Base-by-base conservation (phyloP, 345 rosid species). In the Populus euphratica region DNA sequence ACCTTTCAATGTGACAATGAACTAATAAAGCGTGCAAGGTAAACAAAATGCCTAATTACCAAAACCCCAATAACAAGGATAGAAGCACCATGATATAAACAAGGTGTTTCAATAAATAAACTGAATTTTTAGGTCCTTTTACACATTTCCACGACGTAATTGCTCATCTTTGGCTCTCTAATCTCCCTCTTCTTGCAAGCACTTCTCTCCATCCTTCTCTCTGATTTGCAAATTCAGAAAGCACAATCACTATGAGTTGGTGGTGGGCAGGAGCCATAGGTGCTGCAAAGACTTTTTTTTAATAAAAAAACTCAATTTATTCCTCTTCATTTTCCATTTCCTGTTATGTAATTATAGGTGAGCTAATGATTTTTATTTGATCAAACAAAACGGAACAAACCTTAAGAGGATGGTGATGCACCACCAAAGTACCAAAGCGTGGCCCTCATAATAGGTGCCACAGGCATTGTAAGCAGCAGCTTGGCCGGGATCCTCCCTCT, bases 381-480 rank as follows among this genome's bases (percentile, higher is more conserved):
- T 70, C 14, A 2, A 11, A 27, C 7, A 12, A 38, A 47, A 70
- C 88, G 92, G 97, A 94, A 86, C 82, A 92, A 86, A 78, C 44
- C 80, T 27, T 94, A 83, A 5, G 90, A 87, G 1, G n/a, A 25
- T 11, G 91, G 89, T 65, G 93, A 84, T 12, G 80, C 76, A 0
- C 73, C 88, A 23, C 79, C 72, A 68, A 81, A 63, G 83, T 83
- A 76, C 87, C 86, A 89, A 76, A 89, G 91, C 78, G 94, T 90
- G 41, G 97, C 85, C 1, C 86, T 94, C n/a, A 61, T 94, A 7
- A 62, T 94, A 11, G 97, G 97, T 47, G 91, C 88, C 25, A 94
- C 96, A 3, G 96, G 97, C 47, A 92, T 94, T 68, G 92, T 92
- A 25, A 97, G 98, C 16, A 90, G 89, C 88, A 89, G 94, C 81